Evolutionary conservation across 352 stramenopile genomes (phyloP).

Genomic region (Phytophthora cryptogea): DNA sequence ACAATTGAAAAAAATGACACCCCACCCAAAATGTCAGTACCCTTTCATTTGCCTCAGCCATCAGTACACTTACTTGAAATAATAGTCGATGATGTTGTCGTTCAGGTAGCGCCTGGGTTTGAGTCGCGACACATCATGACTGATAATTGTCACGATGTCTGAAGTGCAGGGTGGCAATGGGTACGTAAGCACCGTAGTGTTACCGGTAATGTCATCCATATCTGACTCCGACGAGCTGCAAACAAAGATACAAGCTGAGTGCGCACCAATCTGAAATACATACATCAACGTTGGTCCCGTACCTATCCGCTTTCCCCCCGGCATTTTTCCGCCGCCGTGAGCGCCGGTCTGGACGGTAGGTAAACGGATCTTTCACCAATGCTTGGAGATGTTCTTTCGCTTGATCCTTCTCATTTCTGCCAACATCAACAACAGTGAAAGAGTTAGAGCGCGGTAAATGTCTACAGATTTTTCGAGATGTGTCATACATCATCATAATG

Average conservation of each 20-base stretch:
- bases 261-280: neutral
- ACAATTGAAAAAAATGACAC: slow-evolving; percentile 12
- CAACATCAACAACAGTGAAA: slow-evolving; percentile 6
- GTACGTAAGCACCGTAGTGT: slow-evolving; percentile 61
- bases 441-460: neutral
- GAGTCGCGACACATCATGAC: slow-evolving; percentile 57
- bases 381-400: slow-evolving; percentile 34
- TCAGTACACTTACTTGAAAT: slow-evolving; percentile 78
- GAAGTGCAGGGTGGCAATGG: slow-evolving; percentile 69
- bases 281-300: neutral
- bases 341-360: slow-evolving; percentile 13
- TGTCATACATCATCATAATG: slow-evolving; percentile 22
- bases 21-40: slow-evolving; percentile 1
- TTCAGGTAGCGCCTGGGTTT: slow-evolving; percentile 87
- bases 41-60: neutral
- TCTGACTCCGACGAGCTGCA: slow-evolving; percentile 33
- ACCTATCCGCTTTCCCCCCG: slow-evolving; percentile 20
- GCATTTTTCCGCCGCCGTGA: slow-evolving; percentile 11
- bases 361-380: slow-evolving; percentile 30
- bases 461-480: neutral
- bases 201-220: slow-evolving; percentile 35
- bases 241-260: slow-evolving; percentile 11
- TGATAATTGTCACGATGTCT: slow-evolving; percentile 80
- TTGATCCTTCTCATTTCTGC: slow-evolving; percentile 31
- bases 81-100: slow-evolving; percentile 93